phyloP scores from a whole-genome alignment of 331 rosid species.

The Quercus phellos region DNA sequence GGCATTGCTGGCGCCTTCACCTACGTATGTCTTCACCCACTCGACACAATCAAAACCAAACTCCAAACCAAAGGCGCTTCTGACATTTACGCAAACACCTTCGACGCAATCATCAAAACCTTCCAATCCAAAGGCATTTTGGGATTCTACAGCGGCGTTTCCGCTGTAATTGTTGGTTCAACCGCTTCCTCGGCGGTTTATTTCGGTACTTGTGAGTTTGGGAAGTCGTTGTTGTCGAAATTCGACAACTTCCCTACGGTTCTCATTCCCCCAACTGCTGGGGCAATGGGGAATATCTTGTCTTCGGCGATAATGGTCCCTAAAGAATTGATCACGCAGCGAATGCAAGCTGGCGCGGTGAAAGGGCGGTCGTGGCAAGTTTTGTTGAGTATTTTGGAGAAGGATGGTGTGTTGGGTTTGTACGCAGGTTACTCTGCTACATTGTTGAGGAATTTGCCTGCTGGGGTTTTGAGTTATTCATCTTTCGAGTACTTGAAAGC shows the following conservation, averaged over 20 bases:
- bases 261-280: conserved; percentile 78
- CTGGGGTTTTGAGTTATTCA: conserved; percentile 84
- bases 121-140: conserved; percentile 54
- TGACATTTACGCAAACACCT: conserved; percentile 51
- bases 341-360: conserved; percentile 77
- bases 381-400: conserved; percentile 48
- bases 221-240: conserved; percentile 57
- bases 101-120: conserved; percentile 62
- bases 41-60: conserved; percentile 81
- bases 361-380: conserved; percentile 76
- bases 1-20: conserved; percentile 95
- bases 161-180: conserved; percentile 86
- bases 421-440: conserved; percentile 84
- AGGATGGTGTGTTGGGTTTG: conserved; percentile 73
- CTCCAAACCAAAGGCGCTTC: conserved; percentile 88
- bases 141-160: conserved; percentile 78
- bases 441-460: conserved; percentile 70
- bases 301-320: conserved; percentile 94
- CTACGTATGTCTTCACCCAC: conserved; percentile 79
- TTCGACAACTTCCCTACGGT: conserved; percentile 43
- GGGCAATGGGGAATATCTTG: conserved; percentile 80
- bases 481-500: conserved; percentile 83
- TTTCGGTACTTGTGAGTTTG: conserved; percentile 87
- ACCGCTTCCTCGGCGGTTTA: conserved; percentile 82
- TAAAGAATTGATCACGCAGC: conserved; percentile 83